Evolutionary conservation across 2,329 filamentous ascomycete genomes (phyloP).

Genomic region (Phaeosphaeria sp.): DNA sequence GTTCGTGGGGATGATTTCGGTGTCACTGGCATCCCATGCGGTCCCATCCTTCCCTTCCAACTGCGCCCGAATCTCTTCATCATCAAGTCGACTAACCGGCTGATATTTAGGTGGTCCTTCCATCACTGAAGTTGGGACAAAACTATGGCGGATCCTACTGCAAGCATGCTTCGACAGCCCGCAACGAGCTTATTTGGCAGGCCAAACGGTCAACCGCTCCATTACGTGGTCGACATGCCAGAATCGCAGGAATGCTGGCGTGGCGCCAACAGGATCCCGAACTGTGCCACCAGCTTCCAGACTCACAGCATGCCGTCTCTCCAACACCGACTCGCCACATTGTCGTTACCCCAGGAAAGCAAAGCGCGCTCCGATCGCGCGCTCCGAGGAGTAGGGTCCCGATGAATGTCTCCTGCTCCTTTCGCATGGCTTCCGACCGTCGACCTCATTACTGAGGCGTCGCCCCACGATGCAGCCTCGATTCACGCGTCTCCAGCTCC

Average conservation of each 20-base stretch:
- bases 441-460: constrained; percentile 5
- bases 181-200: not conserved
- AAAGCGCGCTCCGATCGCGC: constrained; percentile 10
- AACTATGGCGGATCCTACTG: not conserved
- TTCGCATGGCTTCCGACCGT: constrained; percentile 6
- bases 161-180: not conserved
- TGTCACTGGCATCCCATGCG: constrained; percentile 31
- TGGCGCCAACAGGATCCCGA: constrained; percentile 2
- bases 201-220: not conserved
- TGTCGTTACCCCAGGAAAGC: constrained; percentile 6
- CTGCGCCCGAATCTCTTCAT: constrained; percentile 18
- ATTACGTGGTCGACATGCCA: constrained; percentile 1
- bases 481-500: constrained; percentile 11
- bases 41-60: constrained; percentile 32
- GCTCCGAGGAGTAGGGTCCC: constrained; percentile 31
- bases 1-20: constrained; percentile 35
- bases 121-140: constrained; percentile 17
- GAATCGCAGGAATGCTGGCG: not conserved
- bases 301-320: constrained; percentile 7
- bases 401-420: constrained; percentile 22
- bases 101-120: constrained; percentile 33
- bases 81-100: constrained; percentile 33
- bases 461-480: constrained; percentile 5
- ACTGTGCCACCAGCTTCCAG: constrained; percentile 10
- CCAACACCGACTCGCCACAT: constrained; percentile 11